Base-by-base conservation (phyloP, 306 rosid species). In the Echinosophora koreensis region DNA sequence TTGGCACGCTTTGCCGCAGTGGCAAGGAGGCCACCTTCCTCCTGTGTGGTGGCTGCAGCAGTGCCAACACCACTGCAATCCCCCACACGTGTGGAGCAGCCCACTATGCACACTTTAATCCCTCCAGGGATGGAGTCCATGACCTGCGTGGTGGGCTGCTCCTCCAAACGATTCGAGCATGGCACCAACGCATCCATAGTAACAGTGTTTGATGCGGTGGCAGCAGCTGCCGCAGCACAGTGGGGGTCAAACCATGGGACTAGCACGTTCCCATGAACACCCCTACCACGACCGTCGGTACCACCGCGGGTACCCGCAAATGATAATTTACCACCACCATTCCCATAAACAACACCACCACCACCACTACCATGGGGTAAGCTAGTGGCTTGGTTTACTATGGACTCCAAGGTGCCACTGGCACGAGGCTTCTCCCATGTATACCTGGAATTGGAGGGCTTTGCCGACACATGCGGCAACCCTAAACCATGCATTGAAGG, bases 401-500 rank as follows among this genome's bases (percentile, higher is more conserved):
- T 82, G 59, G 97, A 88, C 87, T 92, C 99, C 37, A 95, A 87
- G 12, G 99, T 95, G 5, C 97, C 99, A 46, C 88, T 77, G 0
- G 88, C 86, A 28, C 95, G 91, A 14, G 95, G 93, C 86, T 89
- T 95, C 5, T 95, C 97, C 97, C 97, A 90, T n/a, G 88, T 42
- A 73, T 76, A 85, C 83, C 84, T 90, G 17, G 84, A 38, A 30
- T 73, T 1, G 4, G 49, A 6, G 2, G 65, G 38, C 68, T 88
- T 90, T 1, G n/a, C 76, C 14, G 83, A 81, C 62, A 73, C 69
- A 6, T 89, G 86, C 8, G 91, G 97, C 5, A 77, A 76, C 18
- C 97, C 99, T 41, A 95, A 71, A 9, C 91, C 96, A 76, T 92
- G 97, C 96, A 95, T 88, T 65, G 94, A 81, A 56, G 88, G 42